These are phyloP conservation scores for Desmodesmus armatus DNA, from an alignment of 139 green algal species.

Conservation along the genomic window DNA sequence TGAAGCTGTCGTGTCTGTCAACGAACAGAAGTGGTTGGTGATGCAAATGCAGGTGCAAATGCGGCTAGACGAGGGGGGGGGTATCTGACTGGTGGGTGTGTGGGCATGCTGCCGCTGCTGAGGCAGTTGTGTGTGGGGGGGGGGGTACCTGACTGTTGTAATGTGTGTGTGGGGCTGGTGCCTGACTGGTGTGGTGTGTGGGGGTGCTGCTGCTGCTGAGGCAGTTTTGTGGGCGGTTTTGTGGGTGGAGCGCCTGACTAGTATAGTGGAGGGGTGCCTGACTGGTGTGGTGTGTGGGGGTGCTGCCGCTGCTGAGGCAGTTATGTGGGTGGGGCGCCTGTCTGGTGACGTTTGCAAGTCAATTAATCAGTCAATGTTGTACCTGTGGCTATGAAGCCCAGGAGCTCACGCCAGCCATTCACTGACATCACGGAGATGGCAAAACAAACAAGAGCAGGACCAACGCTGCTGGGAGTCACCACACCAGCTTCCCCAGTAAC, in stretches of 20 bases:
- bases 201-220: slow-evolving; percentile 78
- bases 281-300: neutral
- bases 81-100: neutral
- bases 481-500: too few relatives aligned
- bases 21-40: too few relatives aligned
- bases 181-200: neutral
- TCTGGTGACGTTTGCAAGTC: too few relatives aligned
- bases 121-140: neutral
- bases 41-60: too few relatives aligned
- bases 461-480: too few relatives aligned
- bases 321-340: neutral
- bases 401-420: too few relatives aligned
- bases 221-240: too few relatives aligned
- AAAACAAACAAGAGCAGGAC: neutral
- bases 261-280: neutral
- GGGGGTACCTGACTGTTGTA: neutral
- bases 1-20: too few relatives aligned
- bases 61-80: neutral
- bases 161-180: neutral
- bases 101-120: neutral
- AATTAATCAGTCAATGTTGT: too few relatives aligned
- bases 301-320: slow-evolving; percentile 81
- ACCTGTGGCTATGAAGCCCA: too few relatives aligned
- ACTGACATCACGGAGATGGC: too few relatives aligned
- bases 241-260: neutral